These are phyloP conservation scores for Coelastrella sp. DNA, from an alignment of 139 green algal genomes.

Conservation along the genomic window DNA sequence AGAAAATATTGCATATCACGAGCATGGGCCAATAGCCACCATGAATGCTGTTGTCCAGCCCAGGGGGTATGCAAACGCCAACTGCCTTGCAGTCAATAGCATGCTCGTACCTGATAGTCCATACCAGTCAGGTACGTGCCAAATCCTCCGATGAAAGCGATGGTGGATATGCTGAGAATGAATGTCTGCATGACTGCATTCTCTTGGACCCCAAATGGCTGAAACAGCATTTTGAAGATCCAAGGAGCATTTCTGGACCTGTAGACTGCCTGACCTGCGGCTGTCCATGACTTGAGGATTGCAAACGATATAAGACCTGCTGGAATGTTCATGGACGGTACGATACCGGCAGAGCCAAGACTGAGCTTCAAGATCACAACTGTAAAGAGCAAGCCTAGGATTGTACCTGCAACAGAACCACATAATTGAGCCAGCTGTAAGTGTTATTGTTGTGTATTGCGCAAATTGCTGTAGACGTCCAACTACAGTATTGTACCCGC, in stretches of 20 bases:
- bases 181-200: slow-evolving; percentile 49
- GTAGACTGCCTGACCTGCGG: background rate
- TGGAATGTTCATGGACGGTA: slow-evolving; percentile 51
- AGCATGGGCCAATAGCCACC: too few relatives aligned
- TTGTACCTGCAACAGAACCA: slow-evolving; percentile 21
- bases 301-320: slow-evolving; percentile 53
- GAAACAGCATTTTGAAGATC: slow-evolving; percentile 34
- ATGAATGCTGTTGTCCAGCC: too few relatives aligned
- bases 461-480: too few relatives aligned
- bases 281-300: background rate
- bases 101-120: slow-evolving; percentile 13
- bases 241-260: background rate
- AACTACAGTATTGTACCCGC: too few relatives aligned
- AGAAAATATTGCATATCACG: too few relatives aligned
- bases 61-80: too few relatives aligned
- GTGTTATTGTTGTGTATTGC: too few relatives aligned
- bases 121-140: slow-evolving; percentile 40
- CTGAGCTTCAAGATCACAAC: slow-evolving; percentile 48
- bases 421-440: background rate
- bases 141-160: slow-evolving; percentile 38
- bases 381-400: slow-evolving; percentile 30
- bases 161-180: slow-evolving; percentile 28
- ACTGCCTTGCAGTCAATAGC: too few relatives aligned
- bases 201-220: slow-evolving; percentile 34
- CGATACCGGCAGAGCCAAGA: slow-evolving; percentile 50